A percentile compares a stretch with the other conserved stretches of the same genome.
Conservation (phyloP, 768 basidiomycete species). For the Suillus clintonianus region DNA sequence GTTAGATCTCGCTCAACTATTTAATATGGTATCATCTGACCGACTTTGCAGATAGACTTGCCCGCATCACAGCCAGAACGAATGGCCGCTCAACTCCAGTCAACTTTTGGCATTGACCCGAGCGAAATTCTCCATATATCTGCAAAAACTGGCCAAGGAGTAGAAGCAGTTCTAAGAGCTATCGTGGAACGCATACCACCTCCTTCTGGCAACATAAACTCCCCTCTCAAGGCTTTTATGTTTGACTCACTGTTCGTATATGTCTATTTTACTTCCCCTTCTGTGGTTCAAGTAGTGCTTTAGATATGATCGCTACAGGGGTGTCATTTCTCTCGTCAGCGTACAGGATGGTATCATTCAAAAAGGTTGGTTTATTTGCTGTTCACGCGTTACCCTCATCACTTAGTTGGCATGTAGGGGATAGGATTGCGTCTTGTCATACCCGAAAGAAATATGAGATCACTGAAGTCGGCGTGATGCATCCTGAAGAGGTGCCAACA, state of each 20-base stretch:
- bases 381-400: not conserved
- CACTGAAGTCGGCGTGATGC: constrained; percentile 83
- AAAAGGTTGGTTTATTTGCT: constrained; percentile 56
- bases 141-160: constrained; percentile 90
- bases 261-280: constrained; percentile 1
- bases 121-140: constrained; percentile 77
- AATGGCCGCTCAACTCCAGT: constrained; percentile 77
- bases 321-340: constrained; percentile 90
- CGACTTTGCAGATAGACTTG: constrained; percentile 73
- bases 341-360: constrained; percentile 77
- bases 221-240: constrained; percentile 78
- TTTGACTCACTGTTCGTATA: constrained; percentile 86
- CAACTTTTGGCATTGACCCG: constrained; percentile 80
- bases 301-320: constrained; percentile 94
- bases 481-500: constrained; percentile 86
- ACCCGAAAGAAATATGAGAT: constrained; percentile 90
- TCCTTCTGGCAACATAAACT: constrained; percentile 54
- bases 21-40: constrained; percentile 6
- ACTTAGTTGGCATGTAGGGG: constrained; percentile 53
- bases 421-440: constrained; percentile 84
- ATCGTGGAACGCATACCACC: constrained; percentile 86
- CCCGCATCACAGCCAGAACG: constrained; percentile 84
- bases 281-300: constrained; percentile 10
- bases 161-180: constrained; percentile 73
- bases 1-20: constrained; percentile 36